Conservation (phyloP, 768 basidiomycete genomes). For the Amanita pallidorosea region DNA sequence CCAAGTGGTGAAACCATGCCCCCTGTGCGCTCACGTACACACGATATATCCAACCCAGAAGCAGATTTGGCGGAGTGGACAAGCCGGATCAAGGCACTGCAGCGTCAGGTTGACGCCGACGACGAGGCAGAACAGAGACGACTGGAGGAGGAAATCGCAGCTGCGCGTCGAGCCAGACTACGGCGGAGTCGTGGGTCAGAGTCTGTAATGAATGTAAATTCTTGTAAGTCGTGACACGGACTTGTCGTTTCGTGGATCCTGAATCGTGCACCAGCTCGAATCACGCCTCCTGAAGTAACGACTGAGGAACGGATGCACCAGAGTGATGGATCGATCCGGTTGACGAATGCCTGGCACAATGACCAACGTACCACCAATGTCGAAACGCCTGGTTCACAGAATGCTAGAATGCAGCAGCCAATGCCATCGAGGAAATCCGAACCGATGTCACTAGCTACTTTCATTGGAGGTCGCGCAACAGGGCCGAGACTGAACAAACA, state of each 20-base stretch:
- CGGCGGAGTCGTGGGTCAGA: constrained; percentile 35
- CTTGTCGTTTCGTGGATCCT: neutral
- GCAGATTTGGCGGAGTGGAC: constrained; percentile 74
- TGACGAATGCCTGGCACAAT: neutral
- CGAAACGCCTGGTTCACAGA: constrained; percentile 16
- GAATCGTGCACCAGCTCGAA: neutral
- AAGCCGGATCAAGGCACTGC: constrained; percentile 67
- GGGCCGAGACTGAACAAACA: constrained; percentile 67
- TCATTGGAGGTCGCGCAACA: constrained; percentile 70
- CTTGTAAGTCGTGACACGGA: constrained; percentile 20
- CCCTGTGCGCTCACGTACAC: constrained; percentile 8
- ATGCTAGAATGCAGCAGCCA: constrained; percentile 9
- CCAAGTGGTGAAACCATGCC: neutral
- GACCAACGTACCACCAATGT: neutral
- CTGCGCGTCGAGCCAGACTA: constrained; percentile 38
- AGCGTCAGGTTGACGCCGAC: constrained; percentile 72
- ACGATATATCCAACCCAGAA: constrained; percentile 44
- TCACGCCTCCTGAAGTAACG: neutral
- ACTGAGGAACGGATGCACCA: neutral
- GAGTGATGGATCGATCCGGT: neutral
- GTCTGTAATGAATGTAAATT: neutral
- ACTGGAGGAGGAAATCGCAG: constrained; percentile 53
- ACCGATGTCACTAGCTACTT: constrained; percentile 65
- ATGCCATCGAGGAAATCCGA: constrained; percentile 21
- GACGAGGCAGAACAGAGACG: constrained; percentile 69